phyloP scores from a whole-genome alignment of 352 stramenopile species.

The Phytophthora fragariaefolia region DNA sequence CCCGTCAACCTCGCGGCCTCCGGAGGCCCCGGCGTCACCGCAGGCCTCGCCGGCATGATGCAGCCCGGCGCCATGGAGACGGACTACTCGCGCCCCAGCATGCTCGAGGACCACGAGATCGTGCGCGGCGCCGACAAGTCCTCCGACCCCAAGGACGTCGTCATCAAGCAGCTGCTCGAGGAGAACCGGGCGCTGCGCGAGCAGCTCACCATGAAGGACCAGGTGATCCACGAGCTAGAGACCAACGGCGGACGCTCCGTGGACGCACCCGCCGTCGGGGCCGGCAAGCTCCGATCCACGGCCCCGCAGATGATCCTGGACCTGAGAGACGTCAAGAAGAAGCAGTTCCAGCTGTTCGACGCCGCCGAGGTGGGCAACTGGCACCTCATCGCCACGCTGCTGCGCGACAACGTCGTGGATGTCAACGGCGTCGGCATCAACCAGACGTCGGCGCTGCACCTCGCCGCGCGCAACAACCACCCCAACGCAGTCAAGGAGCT shows the following conservation, averaged over 20 bases:
- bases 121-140: constrained; percentile 80
- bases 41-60: constrained; percentile 11
- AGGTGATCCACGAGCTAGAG: constrained; percentile 86
- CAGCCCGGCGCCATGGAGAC: constrained; percentile 32
- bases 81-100: constrained; percentile 84
- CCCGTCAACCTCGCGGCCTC: constrained; percentile 38
- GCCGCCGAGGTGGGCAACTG: constrained; percentile 85
- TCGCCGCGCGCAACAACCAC: constrained; percentile 81
- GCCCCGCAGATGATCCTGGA: constrained; percentile 87
- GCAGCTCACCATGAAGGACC: constrained; percentile 81
- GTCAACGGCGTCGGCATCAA: constrained; percentile 90
- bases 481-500: constrained; percentile 79
- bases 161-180: constrained; percentile 88
- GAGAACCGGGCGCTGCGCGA: constrained; percentile 82
- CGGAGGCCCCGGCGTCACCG: constrained; percentile 32
- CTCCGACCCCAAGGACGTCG: constrained; percentile 86
- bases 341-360: constrained; percentile 90
- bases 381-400: constrained; percentile 79
- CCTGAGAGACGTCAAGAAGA: constrained; percentile 87
- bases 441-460: constrained; percentile 82
- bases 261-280: constrained; percentile 30
- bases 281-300: constrained; percentile 52
- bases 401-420: constrained; percentile 86
- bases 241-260: constrained; percentile 61
- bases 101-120: constrained; percentile 86